These are phyloP conservation scores for Podospora comata DNA, from an alignment of 495 filamentous ascomycete genomes.

Conservation along the genomic window DNA sequence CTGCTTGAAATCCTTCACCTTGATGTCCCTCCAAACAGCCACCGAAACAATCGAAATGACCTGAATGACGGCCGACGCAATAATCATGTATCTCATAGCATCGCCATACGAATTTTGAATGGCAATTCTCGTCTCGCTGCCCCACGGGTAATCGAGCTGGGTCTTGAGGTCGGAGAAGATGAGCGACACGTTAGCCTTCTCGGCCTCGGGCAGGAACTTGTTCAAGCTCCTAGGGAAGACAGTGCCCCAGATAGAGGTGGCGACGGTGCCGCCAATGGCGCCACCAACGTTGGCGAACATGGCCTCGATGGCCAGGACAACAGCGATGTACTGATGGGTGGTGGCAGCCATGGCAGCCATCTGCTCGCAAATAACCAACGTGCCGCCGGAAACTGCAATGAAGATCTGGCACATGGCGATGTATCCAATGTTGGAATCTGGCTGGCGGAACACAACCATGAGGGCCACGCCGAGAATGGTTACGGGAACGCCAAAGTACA, in stretches of 20 bases:
- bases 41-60: conserved; percentile 47
- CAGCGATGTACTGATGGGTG: conserved; percentile 63
- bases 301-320: conserved; percentile 59
- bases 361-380: conserved; percentile 59
- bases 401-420: conserved; percentile 77
- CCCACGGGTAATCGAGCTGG: conserved; percentile 54
- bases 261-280: conserved; percentile 59
- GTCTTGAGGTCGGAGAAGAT: conserved; percentile 53
- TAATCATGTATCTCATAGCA: conserved; percentile 54
- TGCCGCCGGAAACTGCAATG: conserved; percentile 64
- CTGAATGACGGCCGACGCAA: conserved; percentile 51
- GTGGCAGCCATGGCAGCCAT: conserved; percentile 66
- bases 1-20: conserved; percentile 53
- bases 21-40: conserved; percentile 54
- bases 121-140: conserved; percentile 49
- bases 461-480: conserved; percentile 66
- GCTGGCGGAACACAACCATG: conserved; percentile 47
- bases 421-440: conserved; percentile 56
- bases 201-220: conserved; percentile 56
- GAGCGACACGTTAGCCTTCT: conserved; percentile 36
- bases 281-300: conserved; percentile 64
- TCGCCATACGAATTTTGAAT: conserved; percentile 57
- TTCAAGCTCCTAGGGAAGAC: conserved; percentile 53
- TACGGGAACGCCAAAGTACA: conserved; percentile 61
- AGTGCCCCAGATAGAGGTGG: conserved; percentile 64